phyloP scores from a whole-genome alignment of 345 rosid genomes.

The Turritis glabra region DNA sequence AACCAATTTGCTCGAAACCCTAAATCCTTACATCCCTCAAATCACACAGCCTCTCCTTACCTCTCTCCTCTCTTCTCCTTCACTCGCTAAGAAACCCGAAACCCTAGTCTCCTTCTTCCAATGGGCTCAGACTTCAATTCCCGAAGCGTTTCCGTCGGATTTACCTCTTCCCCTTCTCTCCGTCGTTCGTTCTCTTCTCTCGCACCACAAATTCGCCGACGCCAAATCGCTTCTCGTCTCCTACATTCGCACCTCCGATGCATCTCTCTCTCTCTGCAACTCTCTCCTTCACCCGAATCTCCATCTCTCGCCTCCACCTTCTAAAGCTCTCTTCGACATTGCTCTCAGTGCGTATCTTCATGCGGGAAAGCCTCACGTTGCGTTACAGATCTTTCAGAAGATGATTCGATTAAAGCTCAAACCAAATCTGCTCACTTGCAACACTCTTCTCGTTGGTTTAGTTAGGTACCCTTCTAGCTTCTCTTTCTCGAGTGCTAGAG shows the following conservation, averaged over 20 bases:
- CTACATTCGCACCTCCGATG: slow-evolving; percentile 53
- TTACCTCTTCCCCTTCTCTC: slow-evolving; percentile 61
- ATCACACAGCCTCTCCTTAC: slow-evolving; percentile 54
- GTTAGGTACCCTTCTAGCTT: slow-evolving; percentile 66
- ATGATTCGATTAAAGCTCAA: slow-evolving; percentile 57
- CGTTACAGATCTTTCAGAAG: slow-evolving; percentile 61
- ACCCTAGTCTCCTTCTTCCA: slow-evolving; percentile 62
- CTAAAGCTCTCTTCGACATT: slow-evolving; percentile 60
- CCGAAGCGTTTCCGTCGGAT: slow-evolving; percentile 37
- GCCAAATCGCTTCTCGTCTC: slow-evolving; percentile 65
- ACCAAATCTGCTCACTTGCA: slow-evolving; percentile 73
- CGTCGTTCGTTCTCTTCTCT: slow-evolving; percentile 58
- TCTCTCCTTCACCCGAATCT: slow-evolving; percentile 50
- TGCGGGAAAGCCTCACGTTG: slow-evolving; percentile 62
- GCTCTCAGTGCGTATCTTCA: slow-evolving; percentile 61
- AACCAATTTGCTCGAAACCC: slow-evolving; percentile 43
- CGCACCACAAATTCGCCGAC: slow-evolving; percentile 57
- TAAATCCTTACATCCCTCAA: slow-evolving; percentile 50
- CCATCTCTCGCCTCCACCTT: slow-evolving; percentile 33
- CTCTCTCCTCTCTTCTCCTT: slow-evolving; percentile 56
- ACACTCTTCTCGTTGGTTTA: slow-evolving; percentile 61
- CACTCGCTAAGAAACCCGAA: slow-evolving; percentile 46
- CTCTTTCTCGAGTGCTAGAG: slow-evolving; percentile 50
- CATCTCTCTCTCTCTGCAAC: slow-evolving; percentile 48
- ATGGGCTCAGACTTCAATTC: slow-evolving; percentile 50